These are phyloP conservation scores for Boletus nobilissimus DNA, from an alignment of 1,284 basidiomycete species.

Conservation along the genomic window DNA sequence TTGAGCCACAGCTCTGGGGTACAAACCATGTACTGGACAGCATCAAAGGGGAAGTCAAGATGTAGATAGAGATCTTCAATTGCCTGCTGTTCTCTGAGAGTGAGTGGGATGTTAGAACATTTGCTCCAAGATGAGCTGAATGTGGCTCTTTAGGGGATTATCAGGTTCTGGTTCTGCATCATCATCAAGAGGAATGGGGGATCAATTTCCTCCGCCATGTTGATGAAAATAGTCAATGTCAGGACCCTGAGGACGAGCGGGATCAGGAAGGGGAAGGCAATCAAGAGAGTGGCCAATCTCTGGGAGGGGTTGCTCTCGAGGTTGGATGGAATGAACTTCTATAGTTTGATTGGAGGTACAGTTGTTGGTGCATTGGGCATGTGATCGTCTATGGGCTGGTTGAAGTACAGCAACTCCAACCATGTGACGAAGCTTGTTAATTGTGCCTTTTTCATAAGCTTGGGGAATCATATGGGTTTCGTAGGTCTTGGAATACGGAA, in stretches of 20 bases:
- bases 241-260: not conserved
- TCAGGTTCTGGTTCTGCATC: not conserved
- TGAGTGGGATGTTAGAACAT: slow-evolving; percentile 18
- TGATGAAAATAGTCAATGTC: slow-evolving; percentile 15
- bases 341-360: not conserved
- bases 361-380: not conserved
- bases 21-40: not conserved
- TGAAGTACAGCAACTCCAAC: not conserved
- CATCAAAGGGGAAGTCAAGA: not conserved
- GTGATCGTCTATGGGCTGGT: not conserved
- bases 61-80: not conserved
- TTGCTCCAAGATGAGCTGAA: slow-evolving; percentile 17
- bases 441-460: not conserved
- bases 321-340: not conserved
- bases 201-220: slow-evolving; percentile 16
- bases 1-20: not conserved
- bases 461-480: not conserved
- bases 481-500: not conserved
- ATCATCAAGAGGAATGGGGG: not conserved
- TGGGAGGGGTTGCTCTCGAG: not conserved
- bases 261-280: not conserved
- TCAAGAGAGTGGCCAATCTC: not conserved
- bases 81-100: fast-evolving
- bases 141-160: not conserved
- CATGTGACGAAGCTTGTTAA: not conserved